phyloP scores from a whole-genome alignment of 176 grass and related monocot genomes.

The Canna indica region DNA sequence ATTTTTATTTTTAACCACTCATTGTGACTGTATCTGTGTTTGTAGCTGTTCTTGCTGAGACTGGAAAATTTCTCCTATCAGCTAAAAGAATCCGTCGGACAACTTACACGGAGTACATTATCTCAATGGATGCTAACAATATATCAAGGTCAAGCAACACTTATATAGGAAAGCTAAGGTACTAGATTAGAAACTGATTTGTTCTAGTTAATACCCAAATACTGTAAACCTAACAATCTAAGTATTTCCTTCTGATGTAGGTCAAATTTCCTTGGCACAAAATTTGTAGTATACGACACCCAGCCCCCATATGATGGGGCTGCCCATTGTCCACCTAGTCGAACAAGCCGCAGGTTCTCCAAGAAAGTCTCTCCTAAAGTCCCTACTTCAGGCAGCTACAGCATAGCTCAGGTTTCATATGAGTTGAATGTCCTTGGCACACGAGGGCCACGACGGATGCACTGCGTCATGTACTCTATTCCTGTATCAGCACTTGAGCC shows the following conservation, averaged over 20 bases:
- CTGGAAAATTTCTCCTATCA: conserved; percentile 74
- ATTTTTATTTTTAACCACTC: neutral
- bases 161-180: conserved; percentile 94
- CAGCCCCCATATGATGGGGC: conserved; percentile 59
- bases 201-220: neutral
- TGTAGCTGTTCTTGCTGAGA: conserved; percentile 71
- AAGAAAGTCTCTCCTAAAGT: conserved; percentile 84
- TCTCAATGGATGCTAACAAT: conserved; percentile 66
- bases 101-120: conserved; percentile 82
- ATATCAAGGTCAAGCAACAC: conserved; percentile 74
- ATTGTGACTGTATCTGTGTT: neutral
- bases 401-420: conserved; percentile 76
- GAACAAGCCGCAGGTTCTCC: conserved; percentile 70
- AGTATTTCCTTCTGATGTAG: conserved; percentile 26
- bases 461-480: conserved; percentile 82
- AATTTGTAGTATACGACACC: conserved; percentile 82
- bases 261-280: conserved; percentile 97
- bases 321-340: conserved; percentile 30
- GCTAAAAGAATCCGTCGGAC: conserved; percentile 78
- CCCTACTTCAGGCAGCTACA: conserved; percentile 58
- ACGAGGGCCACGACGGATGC: conserved; percentile 80
- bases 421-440: conserved; percentile 97
- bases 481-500: conserved; percentile 68
- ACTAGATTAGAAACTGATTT: conserved; percentile 6
- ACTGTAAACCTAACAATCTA: neutral